These are phyloP conservation scores for Tuber melanosporum DNA, from an alignment of 495 filamentous ascomycete species.

Conservation along the genomic window DNA sequence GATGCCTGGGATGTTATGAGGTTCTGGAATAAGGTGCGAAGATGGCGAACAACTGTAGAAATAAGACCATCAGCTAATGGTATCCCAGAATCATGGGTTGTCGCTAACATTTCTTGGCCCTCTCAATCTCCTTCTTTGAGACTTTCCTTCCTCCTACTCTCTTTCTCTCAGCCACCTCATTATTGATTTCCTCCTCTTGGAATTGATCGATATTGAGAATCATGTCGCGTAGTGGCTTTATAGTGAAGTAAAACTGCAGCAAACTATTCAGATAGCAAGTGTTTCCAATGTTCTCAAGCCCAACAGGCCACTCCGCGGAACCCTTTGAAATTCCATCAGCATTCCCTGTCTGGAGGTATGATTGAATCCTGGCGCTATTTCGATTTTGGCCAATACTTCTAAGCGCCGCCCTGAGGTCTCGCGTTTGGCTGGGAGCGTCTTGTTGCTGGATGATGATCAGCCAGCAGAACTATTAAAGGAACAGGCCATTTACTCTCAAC, in stretches of 20 bases:
- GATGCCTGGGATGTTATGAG: conserved; percentile 55
- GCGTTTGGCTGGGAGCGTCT: conserved; percentile 30
- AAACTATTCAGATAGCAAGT: conserved; percentile 98
- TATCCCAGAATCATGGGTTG: not conserved
- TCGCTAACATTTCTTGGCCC: conserved; percentile 64
- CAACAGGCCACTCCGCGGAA: conserved; percentile 59
- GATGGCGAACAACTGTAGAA: conserved; percentile 59
- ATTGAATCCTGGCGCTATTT: conserved; percentile 33
- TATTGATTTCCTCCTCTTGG: conserved; percentile 56
- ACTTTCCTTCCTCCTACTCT: conserved; percentile 56
- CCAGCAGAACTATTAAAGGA: not conserved
- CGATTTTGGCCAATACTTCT: conserved; percentile 33
- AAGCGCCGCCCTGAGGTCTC: conserved; percentile 32
- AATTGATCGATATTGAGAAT: conserved; percentile 65
- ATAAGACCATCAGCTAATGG: conserved; percentile 13
- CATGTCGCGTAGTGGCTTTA: conserved; percentile 74
- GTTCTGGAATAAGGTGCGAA: conserved; percentile 64
- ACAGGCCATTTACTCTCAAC: conserved; percentile 27
- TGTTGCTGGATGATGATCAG: conserved; percentile 19
- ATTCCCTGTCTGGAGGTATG: conserved; percentile 37
- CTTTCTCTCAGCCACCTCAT: conserved; percentile 55
- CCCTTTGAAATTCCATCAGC: conserved; percentile 20
- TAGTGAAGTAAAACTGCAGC: conserved; percentile 88
- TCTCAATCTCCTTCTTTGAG: conserved; percentile 55
- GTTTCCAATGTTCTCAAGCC: conserved; percentile 86